Base-by-base conservation (phyloP, 441 rosid species). In the Corymbia calophylla region DNA sequence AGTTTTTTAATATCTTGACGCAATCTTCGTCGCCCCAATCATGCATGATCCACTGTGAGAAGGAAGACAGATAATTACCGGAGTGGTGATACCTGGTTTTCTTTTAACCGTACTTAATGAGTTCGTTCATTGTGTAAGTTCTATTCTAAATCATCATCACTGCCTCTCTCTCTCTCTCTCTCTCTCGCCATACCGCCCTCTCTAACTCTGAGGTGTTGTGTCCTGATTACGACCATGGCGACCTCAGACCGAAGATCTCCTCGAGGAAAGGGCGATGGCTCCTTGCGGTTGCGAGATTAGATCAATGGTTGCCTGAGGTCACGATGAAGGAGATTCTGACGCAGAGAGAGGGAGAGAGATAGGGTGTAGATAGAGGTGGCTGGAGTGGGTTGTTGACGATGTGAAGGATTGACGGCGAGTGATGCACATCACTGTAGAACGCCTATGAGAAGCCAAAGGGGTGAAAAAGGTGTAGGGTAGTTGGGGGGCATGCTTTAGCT, bases 21-120 rank as follows among this genome's bases (percentile, higher is more conserved):
- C 88, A 89, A 19, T 89, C 88, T 13, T 89, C 88, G 1, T 89
- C 60, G 6, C 88, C 64, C 90, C 90, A 89, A 56, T 89, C 90
- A 32, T 89, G 90, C 88, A 89, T 31, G 77, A 66, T 66, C 73
- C 77, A 31, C 77, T 66, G 39, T 31, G 31, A 66, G 31, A 66
- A 16, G 39, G 15, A n/a, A 31, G 77, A 62, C 53, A 53, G 8
- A 54, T 1, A 53, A 66, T 66, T 31, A 66, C 5, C 16, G 6
- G 39, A 66, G 39, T n/a, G 3, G 21, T 66, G 39, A 15, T 15
- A n/a, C 39, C 16, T n/a, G 73, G 10, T 16, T 66, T 64, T 2
- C 16, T n/a, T 64, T 8, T 3, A 7, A 15, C 39, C 31, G 31
- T 66, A 17, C 73, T 31, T 8, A 15, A 31, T 66, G 21, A 66